These are phyloP conservation scores for Apiospora rasikravindrae DNA, from an alignment of 2,329 filamentous ascomycete species.

Conservation along the genomic window DNA sequence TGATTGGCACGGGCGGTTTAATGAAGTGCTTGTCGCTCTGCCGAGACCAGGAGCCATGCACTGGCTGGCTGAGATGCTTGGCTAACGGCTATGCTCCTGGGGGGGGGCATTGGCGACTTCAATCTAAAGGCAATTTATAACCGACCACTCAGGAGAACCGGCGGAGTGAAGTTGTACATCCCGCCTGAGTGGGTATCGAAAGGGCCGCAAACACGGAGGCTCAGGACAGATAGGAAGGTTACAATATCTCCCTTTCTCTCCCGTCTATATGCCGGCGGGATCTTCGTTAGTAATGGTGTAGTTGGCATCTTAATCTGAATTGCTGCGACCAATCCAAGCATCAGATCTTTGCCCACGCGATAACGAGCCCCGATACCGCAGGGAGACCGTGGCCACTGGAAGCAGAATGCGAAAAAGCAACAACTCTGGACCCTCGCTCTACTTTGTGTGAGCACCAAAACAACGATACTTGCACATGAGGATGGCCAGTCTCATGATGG, in stretches of 20 bases:
- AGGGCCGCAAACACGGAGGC: constrained; percentile 15
- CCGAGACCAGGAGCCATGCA: not conserved
- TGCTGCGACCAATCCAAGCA: not conserved
- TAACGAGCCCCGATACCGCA: constrained; percentile 11
- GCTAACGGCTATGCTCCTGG: constrained; percentile 9
- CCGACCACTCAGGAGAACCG: constrained; percentile 1
- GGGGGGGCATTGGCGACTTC: not conserved
- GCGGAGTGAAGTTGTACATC: constrained; percentile 7
- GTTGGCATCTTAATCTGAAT: not conserved
- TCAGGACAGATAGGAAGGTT: constrained; percentile 17
- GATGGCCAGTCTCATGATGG: not conserved
- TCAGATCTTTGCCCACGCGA: constrained; percentile 1
- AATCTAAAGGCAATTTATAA: constrained; percentile 11
- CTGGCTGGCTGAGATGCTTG: not conserved
- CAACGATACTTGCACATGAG: not conserved
- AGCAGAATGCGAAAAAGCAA: constrained; percentile 11
- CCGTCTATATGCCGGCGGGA: not conserved
- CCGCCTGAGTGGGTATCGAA: constrained; percentile 11
- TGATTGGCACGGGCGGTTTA: constrained; percentile 10
- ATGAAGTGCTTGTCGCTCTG: constrained; percentile 13
- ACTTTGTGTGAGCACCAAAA: not conserved
- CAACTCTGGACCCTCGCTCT: not conserved
- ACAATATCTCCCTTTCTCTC: not conserved
- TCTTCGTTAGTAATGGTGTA: not conserved
- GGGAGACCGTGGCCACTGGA: not conserved